phyloP scores from a whole-genome alignment of 257 asterid genomes.

The Solanum sitiens region DNA sequence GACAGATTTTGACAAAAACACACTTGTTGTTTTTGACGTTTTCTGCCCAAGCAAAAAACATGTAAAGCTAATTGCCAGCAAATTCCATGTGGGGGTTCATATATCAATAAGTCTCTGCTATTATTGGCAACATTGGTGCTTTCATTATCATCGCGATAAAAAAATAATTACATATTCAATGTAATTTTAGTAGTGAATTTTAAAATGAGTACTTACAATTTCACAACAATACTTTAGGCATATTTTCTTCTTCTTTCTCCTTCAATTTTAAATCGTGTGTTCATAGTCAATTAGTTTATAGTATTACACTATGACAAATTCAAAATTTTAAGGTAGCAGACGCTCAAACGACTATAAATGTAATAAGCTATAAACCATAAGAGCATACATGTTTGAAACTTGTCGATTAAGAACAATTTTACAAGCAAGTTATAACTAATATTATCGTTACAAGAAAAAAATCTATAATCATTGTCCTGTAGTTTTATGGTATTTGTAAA shows the following conservation, averaged over 20 bases:
- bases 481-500: background rate
- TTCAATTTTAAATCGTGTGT: background rate
- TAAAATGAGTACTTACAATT: no score
- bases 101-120: background rate
- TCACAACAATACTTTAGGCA: no score
- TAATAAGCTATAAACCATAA: no score
- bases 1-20: background rate
- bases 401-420: background rate
- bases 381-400: background rate
- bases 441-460: no score
- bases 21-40: background rate
- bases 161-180: background rate
- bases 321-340: no score
- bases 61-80: background rate
- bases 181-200: rapidly evolving
- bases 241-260: background rate
- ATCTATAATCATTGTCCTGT: background rate
- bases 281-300: background rate
- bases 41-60: background rate
- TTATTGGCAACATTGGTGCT: background rate
- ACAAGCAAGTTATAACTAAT: background rate
- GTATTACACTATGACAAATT: background rate
- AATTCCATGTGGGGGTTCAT: background rate
- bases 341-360: no score
- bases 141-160: background rate